Evolutionary conservation across 1,284 basidiomycete genomes (phyloP).

Genomic region (Porodaedalea pini): DNA sequence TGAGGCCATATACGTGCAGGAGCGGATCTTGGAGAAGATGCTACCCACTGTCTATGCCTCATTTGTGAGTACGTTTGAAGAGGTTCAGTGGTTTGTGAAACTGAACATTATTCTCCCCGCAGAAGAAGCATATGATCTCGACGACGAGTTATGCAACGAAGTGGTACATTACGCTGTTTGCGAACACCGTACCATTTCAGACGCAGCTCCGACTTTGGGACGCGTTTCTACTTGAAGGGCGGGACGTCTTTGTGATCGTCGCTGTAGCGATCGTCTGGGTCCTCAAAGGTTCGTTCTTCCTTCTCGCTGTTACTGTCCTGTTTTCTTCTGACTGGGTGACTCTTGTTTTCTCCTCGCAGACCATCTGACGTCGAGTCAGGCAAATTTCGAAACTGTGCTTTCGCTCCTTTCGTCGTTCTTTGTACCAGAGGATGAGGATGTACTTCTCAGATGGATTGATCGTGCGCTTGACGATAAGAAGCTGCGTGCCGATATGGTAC

Average conservation of each 20-base stretch:
- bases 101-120: too few species aligned
- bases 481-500: conserved; percentile 61
- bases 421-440: conserved; percentile 84
- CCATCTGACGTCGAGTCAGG: conserved; percentile 67
- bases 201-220: conserved; percentile 96
- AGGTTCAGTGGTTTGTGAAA: too few species aligned
- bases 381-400: conserved; percentile 89
- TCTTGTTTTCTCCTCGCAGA: conserved; percentile 40
- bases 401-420: conserved; percentile 90
- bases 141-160: conserved; percentile 96
- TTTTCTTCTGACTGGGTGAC: background rate
- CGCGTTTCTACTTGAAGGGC: conserved; percentile 85
- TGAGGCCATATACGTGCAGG: conserved; percentile 93
- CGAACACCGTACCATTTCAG: conserved; percentile 95
- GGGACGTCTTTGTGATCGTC: conserved; percentile 83
- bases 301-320: conserved; percentile 15
- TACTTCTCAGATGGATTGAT: conserved; percentile 76
- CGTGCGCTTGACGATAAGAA: conserved; percentile 69
- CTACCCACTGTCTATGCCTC: conserved; percentile 87
- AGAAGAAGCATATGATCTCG: conserved; percentile 82
- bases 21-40: conserved; percentile 76
- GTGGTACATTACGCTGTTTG: conserved; percentile 98
- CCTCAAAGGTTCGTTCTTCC: conserved; percentile 57
- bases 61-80: conserved; percentile 55
- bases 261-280: conserved; percentile 89